phyloP scores from a whole-genome alignment of 306 rosid species.

The Albizia julibrissin region DNA sequence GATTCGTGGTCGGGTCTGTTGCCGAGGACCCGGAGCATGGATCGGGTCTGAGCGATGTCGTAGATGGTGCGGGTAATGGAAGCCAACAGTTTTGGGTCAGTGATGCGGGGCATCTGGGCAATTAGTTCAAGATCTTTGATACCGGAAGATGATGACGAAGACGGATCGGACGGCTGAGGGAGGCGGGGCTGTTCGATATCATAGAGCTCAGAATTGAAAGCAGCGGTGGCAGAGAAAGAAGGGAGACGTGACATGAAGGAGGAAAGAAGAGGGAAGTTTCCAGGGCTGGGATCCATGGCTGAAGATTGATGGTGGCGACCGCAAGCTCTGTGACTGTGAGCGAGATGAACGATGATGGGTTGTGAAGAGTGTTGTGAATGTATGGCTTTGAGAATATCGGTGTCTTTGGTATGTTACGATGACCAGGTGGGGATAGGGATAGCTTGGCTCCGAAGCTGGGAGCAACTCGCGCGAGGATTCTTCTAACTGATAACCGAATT shows the following conservation, averaged over 20 bases:
- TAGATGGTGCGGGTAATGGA: slow-evolving; percentile 68
- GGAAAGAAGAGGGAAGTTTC: slow-evolving; percentile 79
- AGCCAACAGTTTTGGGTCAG: slow-evolving; percentile 65
- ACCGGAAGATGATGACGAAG: slow-evolving; percentile 10
- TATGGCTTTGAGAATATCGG: neutral
- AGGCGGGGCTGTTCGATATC: slow-evolving; percentile 63
- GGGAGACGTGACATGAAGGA: slow-evolving; percentile 81
- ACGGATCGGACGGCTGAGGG: slow-evolving; percentile 30
- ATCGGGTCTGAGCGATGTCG: slow-evolving; percentile 74
- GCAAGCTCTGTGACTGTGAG: neutral
- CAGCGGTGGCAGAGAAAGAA: slow-evolving; percentile 32
- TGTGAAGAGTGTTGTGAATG: neutral
- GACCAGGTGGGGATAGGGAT: too few species aligned
- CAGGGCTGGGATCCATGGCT: slow-evolving; percentile 82
- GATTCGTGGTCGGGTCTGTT: slow-evolving; percentile 82
- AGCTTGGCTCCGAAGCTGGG: neutral
- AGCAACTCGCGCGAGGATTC: neutral
- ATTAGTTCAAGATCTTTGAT: neutral
- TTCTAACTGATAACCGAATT: neutral
- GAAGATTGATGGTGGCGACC: neutral
- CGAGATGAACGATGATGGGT: neutral
- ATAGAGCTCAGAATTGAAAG: neutral
- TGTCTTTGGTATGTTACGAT: neutral
- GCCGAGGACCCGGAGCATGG: slow-evolving; percentile 72
- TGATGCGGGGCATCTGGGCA: slow-evolving; percentile 55